Conservation (phyloP, 1,139 yeast species). For the Debaryomycetaceae sp. region DNA sequence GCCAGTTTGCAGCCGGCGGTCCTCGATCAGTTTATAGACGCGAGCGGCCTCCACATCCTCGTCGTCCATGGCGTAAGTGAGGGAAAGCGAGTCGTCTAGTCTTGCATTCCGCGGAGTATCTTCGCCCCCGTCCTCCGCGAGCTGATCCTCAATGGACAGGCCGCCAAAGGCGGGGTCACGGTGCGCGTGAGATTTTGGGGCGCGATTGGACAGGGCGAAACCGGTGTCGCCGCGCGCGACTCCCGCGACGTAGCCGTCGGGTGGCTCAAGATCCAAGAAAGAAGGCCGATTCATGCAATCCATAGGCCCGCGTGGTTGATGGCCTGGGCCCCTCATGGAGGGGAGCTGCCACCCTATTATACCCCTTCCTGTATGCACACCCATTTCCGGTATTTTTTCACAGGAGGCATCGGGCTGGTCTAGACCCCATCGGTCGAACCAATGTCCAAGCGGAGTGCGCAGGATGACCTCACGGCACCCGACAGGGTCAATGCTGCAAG, state of each 20-base stretch:
- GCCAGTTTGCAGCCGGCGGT: constrained; percentile 15
- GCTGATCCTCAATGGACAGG: constrained; percentile 18
- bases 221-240: constrained; percentile 95
- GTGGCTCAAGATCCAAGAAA: constrained; percentile 83
- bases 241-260: constrained; percentile 86
- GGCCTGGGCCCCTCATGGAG: no score
- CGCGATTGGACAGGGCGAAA: constrained; percentile 73
- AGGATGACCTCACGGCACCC: constrained; percentile 31
- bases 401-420: no score
- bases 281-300: constrained; percentile 38
- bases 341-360: no score
- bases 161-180: constrained; percentile 25
- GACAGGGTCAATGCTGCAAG: no score
- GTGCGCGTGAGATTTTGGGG: constrained; percentile 39
- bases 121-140: constrained; percentile 5
- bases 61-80: constrained; percentile 23
- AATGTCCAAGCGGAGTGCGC: constrained; percentile 57
- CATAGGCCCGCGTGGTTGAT: no score
- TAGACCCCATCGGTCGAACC: no score
- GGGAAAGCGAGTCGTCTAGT: constrained; percentile 20
- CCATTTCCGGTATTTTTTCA: not conserved
- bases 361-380: no score
- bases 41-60: constrained; percentile 70
- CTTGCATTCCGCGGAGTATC: constrained; percentile 12
- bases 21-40: constrained; percentile 58